Evolutionary conservation across 1,139 yeast species (phyloP), one percentile per base, ranked within the genome.

Genomic region (Kurtzmaniella quercitrusa): DNA sequence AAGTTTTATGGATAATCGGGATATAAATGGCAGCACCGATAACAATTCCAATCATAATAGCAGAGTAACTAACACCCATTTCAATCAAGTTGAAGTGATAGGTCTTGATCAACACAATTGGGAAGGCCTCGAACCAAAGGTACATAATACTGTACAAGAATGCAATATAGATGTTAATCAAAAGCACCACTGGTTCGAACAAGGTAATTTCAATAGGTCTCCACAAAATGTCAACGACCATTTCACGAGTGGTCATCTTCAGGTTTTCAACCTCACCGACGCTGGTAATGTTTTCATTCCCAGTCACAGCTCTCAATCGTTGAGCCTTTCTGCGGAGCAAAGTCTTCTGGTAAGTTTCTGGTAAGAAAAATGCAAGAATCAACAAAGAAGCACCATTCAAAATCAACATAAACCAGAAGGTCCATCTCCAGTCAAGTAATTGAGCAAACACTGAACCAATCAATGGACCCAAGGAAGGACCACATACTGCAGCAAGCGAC

Each of bases 51-150:
- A 75, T 62, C 47, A 70, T 56, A 41, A 77, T 62, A 19, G 75
- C 60, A 27, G 73, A 38, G 54, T 70, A 81, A 3, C 78, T 59
- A 4, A 67, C 62, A 21, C 85, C 85, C 55, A 65, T 55, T 43
- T 75, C 74, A 16, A 80, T 65, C 37, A 66, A 51, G n/a, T 79
- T 73, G 58, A 81, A 81, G 41, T 66, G 56, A 50, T 75, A 66
- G 31, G 66, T 55, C 3, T 65, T 75, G 9, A 51, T 44, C 49
- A 74, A 80, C 1, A 78, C 79, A 42, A 80, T 67, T 8, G 87
- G 86, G 58, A 77, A 75, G 1, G 81, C 82, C 57, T 81, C 86
- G 52, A 81, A 78, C 70, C 77, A 81, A 41, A 80, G 62, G 54
- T 80, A 81, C 56, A 77, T 57, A 29, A 77, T 60, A 25, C 82